Evolutionary conservation across 768 basidiomycete species (phyloP), one percentile per base, ranked within the genome.

Genomic region (Termitomyces sp.): DNA sequence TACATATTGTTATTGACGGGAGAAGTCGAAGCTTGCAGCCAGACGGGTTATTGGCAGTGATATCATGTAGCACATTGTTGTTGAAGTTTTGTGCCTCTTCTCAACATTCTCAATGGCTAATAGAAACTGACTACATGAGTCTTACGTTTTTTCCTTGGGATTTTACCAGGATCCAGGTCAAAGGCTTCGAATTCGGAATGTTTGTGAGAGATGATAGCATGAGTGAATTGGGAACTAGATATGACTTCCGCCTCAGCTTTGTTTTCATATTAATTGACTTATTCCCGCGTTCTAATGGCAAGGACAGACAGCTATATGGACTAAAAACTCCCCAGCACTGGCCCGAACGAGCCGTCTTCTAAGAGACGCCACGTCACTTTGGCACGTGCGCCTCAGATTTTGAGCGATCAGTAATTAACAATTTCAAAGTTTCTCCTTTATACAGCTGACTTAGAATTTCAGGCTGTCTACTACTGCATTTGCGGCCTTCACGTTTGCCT

Each of bases 311-410:
- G 35, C 12, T 9, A 9, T 33, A 9, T 33, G 35, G 35, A 14
- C 12, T 5, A 35, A 48, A 33, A 8, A 35, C 26, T n/a, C 37
- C 37, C 8, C 8, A 51, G 58, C 30, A 41, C 26, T 46, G 17
- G 30, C 14, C 33, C 53, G 54, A 33, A 31, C 31, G 10, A 35
- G 33, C 37, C 54, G 38, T 37, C 42, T n/a, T 48, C 45, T 30
- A 37, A 6, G 45, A 60, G 45, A 19, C 64, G 75, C 75, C 75
- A 76, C 75, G 75, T 76, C 75, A 75, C 62, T 65, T 63, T 19
- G 66, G 65, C 71, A 70, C 72, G 71, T 69, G 72, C 65, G 64
- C 51, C 26, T 42, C 30, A 47, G 55, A 67, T 66, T 61, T 69
- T 68, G 45, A 28, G 40, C 41, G 51, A 58, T 45, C 54, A 48